Base-by-base conservation (phyloP, 1,284 basidiomycete species). In the Irpex sp. region DNA sequence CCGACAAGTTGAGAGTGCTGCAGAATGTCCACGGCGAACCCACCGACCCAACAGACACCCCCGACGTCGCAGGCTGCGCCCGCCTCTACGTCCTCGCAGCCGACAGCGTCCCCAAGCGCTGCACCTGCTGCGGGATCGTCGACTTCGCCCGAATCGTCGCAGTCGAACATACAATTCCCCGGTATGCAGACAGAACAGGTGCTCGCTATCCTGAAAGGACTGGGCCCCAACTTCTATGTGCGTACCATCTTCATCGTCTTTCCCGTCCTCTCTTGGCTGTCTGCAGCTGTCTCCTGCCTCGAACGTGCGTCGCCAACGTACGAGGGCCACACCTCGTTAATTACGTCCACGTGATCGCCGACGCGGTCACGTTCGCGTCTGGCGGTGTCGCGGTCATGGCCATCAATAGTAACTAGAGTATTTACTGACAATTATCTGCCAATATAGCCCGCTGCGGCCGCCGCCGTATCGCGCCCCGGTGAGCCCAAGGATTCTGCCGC, bases 401-500 rank as follows among this genome's bases (percentile, higher is more conserved):
- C 31, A 33, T 33, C 31, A 33, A 33, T 33, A 59, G 33, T n/a
- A 56, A 15, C 43, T 60, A 57, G 6, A 46, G 61, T n/a, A 61
- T 58, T 57, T 49, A 55, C 47, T 58, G 61, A 65, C 63, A 54
- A 33, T 33, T 47, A 26, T 26, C n/a, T 49, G 33, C 47, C 35
- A 49, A 17, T 55, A 31, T 35, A 31, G 46, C 19, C 46, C 37
- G 47, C 57, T 60, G 59, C 60, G 67, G 53, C 57, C 61, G 57
- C 61, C 66, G 59, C 65, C 68, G 36, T 51, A 57, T 58, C 36
- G 63, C 58, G 37, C 50, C 55, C 56, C 69, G 79, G 78, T 57
- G 79, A 78, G 58, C 75, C 78, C 61, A 87, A 87, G 68, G 85
- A 87, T 68, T 76, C 73, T 63, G 83, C 61, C 4, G 17, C 85